Percentiles rank a stretch among this genome's conserved stretches.
phyloP scores from a whole-genome alignment of 352 stramenopile species.

The Globisporangium acanthophoron region DNA sequence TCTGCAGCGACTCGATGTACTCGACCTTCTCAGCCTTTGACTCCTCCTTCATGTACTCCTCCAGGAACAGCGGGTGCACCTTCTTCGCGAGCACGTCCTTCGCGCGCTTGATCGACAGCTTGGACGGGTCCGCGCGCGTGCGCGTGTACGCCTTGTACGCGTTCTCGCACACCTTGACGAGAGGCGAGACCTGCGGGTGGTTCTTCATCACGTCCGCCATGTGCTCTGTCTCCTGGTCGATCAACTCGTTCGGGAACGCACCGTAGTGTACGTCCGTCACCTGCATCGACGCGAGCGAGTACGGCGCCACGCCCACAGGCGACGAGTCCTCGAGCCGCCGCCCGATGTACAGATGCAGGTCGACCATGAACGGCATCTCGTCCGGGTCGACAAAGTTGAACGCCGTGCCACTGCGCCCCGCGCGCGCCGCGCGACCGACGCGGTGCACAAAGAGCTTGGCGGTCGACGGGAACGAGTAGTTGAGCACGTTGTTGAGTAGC shows the following conservation, averaged over 20 bases:
- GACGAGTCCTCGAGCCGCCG: slow-evolving; percentile 74
- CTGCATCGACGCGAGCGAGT: slow-evolving; percentile 92
- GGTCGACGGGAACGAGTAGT: slow-evolving; percentile 93
- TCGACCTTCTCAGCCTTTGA: slow-evolving; percentile 74
- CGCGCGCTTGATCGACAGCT: slow-evolving; percentile 90
- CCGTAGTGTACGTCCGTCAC: slow-evolving; percentile 98
- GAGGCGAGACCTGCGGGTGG: slow-evolving; percentile 62
- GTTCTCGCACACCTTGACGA: slow-evolving; percentile 93
- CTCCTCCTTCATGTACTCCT: slow-evolving; percentile 85
- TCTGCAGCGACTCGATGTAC: slow-evolving; percentile 90
- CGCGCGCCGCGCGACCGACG: slow-evolving; percentile 92
- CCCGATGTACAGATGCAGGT: slow-evolving; percentile 96
- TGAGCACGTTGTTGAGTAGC: slow-evolving; percentile 95
- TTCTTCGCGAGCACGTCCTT: slow-evolving; percentile 92
- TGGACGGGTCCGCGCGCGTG: slow-evolving; percentile 94
- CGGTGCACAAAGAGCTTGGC: slow-evolving; percentile 96
- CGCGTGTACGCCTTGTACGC: slow-evolving; percentile 97
- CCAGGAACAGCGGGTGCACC: slow-evolving; percentile 90
- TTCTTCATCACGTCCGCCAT: slow-evolving; percentile 87
- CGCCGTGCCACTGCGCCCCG: slow-evolving; percentile 92
- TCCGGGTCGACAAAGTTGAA: slow-evolving; percentile 97
- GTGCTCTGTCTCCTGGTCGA: slow-evolving; percentile 96
- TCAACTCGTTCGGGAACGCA: slow-evolving; percentile 92
- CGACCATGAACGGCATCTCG: slow-evolving; percentile 98
- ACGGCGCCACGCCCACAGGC: slow-evolving; percentile 56